Base-by-base conservation (phyloP, 1,284 basidiomycete genomes). In the Sphagnurus paluster region DNA sequence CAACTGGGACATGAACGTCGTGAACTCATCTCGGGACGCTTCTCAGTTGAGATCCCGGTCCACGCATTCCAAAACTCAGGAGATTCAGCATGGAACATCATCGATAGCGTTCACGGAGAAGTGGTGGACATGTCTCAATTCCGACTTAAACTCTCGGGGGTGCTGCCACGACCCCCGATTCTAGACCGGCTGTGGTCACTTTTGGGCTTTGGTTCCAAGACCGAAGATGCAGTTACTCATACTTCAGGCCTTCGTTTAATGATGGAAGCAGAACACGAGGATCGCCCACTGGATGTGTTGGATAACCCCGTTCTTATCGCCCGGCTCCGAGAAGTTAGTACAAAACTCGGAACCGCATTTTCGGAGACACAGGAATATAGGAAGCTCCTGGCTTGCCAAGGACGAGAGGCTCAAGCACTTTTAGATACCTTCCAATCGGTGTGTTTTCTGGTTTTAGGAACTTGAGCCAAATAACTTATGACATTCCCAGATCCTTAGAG, bases 391-490 rank as follows among this genome's bases (percentile, higher is more conserved):
- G 34, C 40, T n/a, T 39, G 44, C 24, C 26, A 26, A 25, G 44
- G 39, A 4, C 1, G 16, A 2, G 11, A 21, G 3, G 48, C 44
- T 10, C 48, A 47, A 32, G 20, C n/a, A 10, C 39, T 50, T 4
- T 39, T 50, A 9, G 44, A 50, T 28, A 42, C 42, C 30, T 39
- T 50, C 11, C 48, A 50, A 17, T 28, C 35, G 44, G 48, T 45
- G 32, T 17, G 35, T 34, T 29, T 13, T n/a, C n/a, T n/a, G n/a
- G 5, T 7, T 37, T 6, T 21, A 21, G 21, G 17, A 37, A n/a
- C 21, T 11, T 19, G 5, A 7, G 0, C 26, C 6, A 10, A n/a
- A 2, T 21, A 16, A 13, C 5, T 7, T 14, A 23, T n/a, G 23
- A n/a, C 5, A n/a, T n/a, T 6, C 11, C 8, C 19, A n/a, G n/a